phyloP scores from a whole-genome alignment of 192 early-diverging fungal genomes.

The Coemansia sp. region DNA sequence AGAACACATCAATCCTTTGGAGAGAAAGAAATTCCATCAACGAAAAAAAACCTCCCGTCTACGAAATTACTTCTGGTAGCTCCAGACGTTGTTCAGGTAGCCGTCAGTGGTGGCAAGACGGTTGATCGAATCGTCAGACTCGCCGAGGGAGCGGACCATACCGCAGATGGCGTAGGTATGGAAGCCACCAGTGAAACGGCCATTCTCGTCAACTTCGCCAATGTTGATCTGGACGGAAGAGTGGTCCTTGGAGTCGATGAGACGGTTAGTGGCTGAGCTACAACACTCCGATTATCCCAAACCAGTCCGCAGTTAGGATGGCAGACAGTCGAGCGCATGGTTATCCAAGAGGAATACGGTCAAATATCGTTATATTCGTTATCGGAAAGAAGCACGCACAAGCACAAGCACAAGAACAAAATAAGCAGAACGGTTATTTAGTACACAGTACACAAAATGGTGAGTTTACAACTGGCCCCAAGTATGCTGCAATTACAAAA shows the following conservation, averaged over 20 bases:
- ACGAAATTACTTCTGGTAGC: constrained; percentile 64
- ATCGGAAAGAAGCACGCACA: not conserved
- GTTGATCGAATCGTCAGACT: constrained; percentile 97
- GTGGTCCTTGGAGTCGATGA: constrained; percentile 99
- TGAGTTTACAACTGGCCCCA: not conserved
- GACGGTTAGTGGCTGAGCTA: constrained; percentile 95
- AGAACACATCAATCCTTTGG: not conserved
- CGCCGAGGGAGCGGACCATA: constrained; percentile 84
- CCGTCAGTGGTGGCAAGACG: constrained; percentile 80
- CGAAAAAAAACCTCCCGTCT: not conserved
- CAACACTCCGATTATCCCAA: not conserved
- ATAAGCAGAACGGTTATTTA: not conserved
- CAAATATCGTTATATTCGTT: constrained; percentile 1
- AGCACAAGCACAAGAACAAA: not conserved
- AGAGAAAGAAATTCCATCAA: not conserved
- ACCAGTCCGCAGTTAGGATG: not conserved
- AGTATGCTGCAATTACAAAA: too few species aligned
- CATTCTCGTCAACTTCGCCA: constrained; percentile 86
- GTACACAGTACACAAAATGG: not conserved
- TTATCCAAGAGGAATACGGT: not conserved
- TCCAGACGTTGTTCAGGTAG: constrained; percentile 77
- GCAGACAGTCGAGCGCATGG: not conserved
- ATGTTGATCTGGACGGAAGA: constrained; percentile 98
- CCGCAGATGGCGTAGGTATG: constrained; percentile 89
- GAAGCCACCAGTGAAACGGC: constrained; percentile 70